Evolutionary conservation across 2,329 filamentous ascomycete species (phyloP), one percentile per base, ranked within the genome.

Genomic region (Sporothrix brunneoviolacea): DNA sequence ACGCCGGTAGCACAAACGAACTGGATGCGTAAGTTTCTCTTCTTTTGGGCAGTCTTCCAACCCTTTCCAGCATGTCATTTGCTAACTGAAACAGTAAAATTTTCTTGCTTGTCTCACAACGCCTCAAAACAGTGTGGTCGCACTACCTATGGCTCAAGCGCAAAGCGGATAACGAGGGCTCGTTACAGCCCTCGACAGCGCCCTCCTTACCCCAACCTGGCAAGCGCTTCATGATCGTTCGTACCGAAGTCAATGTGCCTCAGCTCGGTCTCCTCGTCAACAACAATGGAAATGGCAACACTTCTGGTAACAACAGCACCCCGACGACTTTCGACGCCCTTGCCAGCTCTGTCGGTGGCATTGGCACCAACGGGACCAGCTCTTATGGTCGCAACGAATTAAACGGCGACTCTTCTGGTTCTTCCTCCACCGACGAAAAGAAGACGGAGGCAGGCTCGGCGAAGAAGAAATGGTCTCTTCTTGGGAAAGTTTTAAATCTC

Each of bases 181-280:
- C 70, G 13, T 62, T 80, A 3, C 76, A 75, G 1, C 84, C 88
- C 6, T 90, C 87, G 1, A 88, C 88, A 3, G 82, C 82, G 6
- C 88, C 91, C n/a, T 90, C 85, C 60, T 84, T 84, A 52, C 91
- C 91, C 6, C 88, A 89, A 3, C 88, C 91, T 2, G 86, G 87
- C 41, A 88, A 91, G 61, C 79, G 87, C 54, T 87, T 96, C 54
- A 80, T 95, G 66, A 95, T 96, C 59, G 86, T 95, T 57, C 83
- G 89, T 51, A 91, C 87, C 56, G 90, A 95, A 54, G 61, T 76
- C 19, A 70, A 69, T 39, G 59, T 65, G 4, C 65, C 70, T 1
- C 76, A 78, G 54, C 67, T 69, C 3, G 73, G 74, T 7, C 64
- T 79, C 35, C 8, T 58, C 51, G 54, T 52, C 50, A 52, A 50